These are phyloP conservation scores for Suillus decipiens DNA, from an alignment of 768 basidiomycete genomes.

Conservation along the genomic window DNA sequence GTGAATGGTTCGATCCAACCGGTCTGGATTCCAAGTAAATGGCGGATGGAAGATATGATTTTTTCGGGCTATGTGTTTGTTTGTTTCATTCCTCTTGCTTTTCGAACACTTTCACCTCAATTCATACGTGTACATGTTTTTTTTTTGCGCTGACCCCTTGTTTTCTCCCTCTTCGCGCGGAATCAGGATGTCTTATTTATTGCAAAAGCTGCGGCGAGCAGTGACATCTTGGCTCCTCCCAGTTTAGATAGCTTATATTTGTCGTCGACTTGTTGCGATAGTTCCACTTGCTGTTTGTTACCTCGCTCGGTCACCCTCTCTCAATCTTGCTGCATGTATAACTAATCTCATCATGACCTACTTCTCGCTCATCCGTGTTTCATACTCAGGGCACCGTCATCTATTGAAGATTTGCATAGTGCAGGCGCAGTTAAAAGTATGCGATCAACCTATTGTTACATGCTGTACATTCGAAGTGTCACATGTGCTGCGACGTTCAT, in stretches of 20 bases:
- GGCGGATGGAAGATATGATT: constrained; percentile 11
- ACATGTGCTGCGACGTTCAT: background rate
- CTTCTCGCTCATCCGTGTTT: constrained; percentile 2
- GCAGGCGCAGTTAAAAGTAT: background rate
- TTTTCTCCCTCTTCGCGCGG: constrained; percentile 15
- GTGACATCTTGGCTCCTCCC: constrained; percentile 15
- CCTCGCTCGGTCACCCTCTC: constrained; percentile 8
- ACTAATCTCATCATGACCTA: constrained; percentile 14
- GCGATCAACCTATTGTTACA: background rate
- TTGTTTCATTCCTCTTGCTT: constrained; percentile 17
- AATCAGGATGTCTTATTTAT: constrained; percentile 30
- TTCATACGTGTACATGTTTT: constrained; percentile 23
- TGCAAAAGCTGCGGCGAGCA: constrained; percentile 27
- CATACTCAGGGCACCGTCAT: background rate
- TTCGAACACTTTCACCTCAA: constrained; percentile 12
- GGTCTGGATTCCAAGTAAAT: constrained; percentile 33
- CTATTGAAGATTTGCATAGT: background rate
- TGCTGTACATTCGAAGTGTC: background rate
- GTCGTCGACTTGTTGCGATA: constrained; percentile 16
- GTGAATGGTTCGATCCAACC: constrained; percentile 73
- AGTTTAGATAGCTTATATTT: constrained; percentile 17
- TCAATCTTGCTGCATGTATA: constrained; percentile 20
- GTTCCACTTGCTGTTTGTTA: constrained; percentile 11
- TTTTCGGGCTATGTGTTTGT: constrained; percentile 13
- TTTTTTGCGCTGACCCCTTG: constrained; percentile 8